These are phyloP conservation scores for Candida nitratophila DNA, from an alignment of 805 yeast genomes.

Conservation along the genomic window DNA sequence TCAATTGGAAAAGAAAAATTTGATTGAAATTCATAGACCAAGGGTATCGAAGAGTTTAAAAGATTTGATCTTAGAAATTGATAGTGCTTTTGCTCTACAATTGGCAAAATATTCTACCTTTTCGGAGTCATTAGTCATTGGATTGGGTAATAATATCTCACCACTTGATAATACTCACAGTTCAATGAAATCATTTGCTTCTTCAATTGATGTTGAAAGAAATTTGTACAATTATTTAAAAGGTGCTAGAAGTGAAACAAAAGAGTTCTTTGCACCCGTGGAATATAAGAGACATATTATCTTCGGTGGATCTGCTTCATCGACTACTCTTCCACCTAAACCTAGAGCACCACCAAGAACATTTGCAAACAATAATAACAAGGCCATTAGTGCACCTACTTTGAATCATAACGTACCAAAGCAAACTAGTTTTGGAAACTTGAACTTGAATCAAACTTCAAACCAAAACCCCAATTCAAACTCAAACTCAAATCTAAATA, in stretches of 20 bases:
- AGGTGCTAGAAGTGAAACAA: slow-evolving; percentile 27
- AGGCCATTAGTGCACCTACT: neutral
- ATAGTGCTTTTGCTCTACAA: slow-evolving; percentile 83
- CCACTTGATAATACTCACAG: slow-evolving; percentile 52
- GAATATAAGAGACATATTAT: slow-evolving; percentile 69
- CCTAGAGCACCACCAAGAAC: neutral
- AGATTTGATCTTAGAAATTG: slow-evolving; percentile 77
- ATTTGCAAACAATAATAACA: neutral
- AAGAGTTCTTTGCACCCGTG: slow-evolving; percentile 47
- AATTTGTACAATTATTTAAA: slow-evolving; percentile 66
- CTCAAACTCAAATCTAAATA: neutral
- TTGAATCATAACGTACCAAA: neutral
- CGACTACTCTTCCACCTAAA: neutral
- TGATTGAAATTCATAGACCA: slow-evolving; percentile 72
- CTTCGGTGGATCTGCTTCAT: slow-evolving; percentile 25
- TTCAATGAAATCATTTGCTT: slow-evolving; percentile 63
- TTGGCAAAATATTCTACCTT: slow-evolving; percentile 84
- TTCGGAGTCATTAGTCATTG: slow-evolving; percentile 75
- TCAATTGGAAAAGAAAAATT: slow-evolving; percentile 65
- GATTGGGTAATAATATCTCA: slow-evolving; percentile 74
- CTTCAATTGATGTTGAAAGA: slow-evolving; percentile 73
- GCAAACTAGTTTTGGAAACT: neutral
- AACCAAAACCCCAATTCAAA: neutral
- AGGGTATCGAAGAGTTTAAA: slow-evolving; percentile 62
- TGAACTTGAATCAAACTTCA: neutral